Percentiles rank a stretch among this genome's conserved stretches.
Conservation (phyloP, 2,329 filamentous ascomycete species). For the Trichoderma cornu-damae region DNA sequence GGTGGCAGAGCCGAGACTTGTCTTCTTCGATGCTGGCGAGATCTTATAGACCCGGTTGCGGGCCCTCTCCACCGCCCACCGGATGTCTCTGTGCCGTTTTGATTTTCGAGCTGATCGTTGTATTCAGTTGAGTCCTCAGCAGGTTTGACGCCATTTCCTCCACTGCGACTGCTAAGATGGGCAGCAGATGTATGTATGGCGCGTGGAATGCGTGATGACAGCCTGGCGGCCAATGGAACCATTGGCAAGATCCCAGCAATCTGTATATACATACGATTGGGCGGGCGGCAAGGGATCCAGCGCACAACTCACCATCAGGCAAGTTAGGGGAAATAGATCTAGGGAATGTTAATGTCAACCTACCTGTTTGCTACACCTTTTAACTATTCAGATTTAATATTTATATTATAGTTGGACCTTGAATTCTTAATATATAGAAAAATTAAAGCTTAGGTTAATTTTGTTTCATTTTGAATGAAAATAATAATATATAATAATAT, state of each 20-base stretch:
- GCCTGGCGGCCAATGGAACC: neutral
- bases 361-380: no score
- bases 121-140: conserved; percentile 26
- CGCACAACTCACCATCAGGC: neutral
- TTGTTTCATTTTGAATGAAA: no score
- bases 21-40: conserved; percentile 31
- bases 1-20: conserved; percentile 43
- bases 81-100: conserved; percentile 27
- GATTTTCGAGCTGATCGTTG: conserved; percentile 28
- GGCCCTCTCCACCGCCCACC: conserved; percentile 28
- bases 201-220: conserved; percentile 6
- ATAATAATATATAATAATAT: no score
- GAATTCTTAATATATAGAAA: no score
- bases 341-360: neutral
- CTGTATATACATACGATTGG: neutral
- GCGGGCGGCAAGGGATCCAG: neutral
- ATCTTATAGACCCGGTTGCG: conserved; percentile 27
- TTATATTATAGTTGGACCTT: no score
- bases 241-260: conserved; percentile 2
- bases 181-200: conserved; percentile 9
- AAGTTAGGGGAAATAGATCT: neutral
- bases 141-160: conserved; percentile 27
- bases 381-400: no score
- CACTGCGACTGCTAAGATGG: conserved; percentile 4
- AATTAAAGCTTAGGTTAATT: no score